Evolutionary conservation across 2,329 filamentous ascomycete species (phyloP), one percentile per base, ranked within the genome.

Genomic region (Ilyonectria mors-panacis): DNA sequence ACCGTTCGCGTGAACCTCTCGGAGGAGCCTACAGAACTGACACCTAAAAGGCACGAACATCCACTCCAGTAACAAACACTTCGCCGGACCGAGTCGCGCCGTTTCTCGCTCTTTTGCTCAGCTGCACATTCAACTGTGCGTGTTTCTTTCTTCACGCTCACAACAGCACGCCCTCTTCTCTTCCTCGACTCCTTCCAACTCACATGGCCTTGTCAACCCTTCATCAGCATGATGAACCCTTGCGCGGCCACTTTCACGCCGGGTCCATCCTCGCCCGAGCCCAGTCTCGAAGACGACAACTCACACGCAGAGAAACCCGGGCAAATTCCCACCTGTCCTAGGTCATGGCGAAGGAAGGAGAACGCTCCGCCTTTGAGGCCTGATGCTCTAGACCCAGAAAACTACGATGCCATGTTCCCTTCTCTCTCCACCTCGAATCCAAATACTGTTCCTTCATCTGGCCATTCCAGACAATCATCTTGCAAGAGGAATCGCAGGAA

Each of bases 181-280:
- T 23, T n/a, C 50, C 42, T 15, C 4, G 19, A 23, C 12, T 19
- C 19, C 10, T 21, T 8, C 6, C 15, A 13, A 39, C 23, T 30
- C 30, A 42, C 6, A 66, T 66, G 64, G 47, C 45, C 17, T 19
- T 39, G 19, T 15, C 13, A 12, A 15, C n/a, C 3, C 21, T n/a
- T 35, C 28, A 8, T 28, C 15, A 26, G 12, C 8, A 64, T 26
- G 13, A 79, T 79, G 77, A 79, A 79, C 66, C 77, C 77, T 4
- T 70, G 67, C 19, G 77, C 77, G 8, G 65, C 68, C n/a, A 66
- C 70, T 19, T 78, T 78, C 54, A 66, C 71, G 19, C 77, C 77
- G 30, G 48, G 48, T 17, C 30, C 35, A 33, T 59, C 45, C 4
- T 50, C 23, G 2, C 56, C 55, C 13, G 44, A 57, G 19, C 50